Conservation (phyloP, 2,329 filamentous ascomycete genomes). For the Curvularia verruculosa region DNA sequence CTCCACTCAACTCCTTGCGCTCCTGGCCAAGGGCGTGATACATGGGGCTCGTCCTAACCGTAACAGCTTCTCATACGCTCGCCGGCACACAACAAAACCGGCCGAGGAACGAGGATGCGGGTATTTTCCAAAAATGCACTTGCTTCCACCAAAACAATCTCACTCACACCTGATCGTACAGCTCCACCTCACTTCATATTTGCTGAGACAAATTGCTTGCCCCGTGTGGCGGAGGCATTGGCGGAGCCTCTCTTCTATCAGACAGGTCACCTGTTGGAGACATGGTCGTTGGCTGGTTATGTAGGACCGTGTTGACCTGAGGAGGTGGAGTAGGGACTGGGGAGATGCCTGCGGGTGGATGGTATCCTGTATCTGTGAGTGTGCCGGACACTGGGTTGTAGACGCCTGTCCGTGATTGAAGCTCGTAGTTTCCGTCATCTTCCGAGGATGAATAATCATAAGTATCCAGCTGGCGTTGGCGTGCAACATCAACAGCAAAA, state of each 20-base stretch:
- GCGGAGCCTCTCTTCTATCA: conserved; percentile 32
- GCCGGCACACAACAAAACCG: neutral
- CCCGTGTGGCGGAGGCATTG: conserved; percentile 39
- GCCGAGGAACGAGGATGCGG: neutral
- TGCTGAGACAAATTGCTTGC: conserved; percentile 38
- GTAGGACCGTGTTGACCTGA: conserved; percentile 20
- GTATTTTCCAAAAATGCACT: neutral
- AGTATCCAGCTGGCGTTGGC: conserved; percentile 40
- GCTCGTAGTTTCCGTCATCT: conserved; percentile 47
- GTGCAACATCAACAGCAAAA: conserved; percentile 32
- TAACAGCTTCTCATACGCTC: neutral
- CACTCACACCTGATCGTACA: neutral
- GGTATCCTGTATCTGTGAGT: conserved; percentile 46
- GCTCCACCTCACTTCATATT: conserved; percentile 19
- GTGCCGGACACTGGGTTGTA: conserved; percentile 45
- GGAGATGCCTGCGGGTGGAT: conserved; percentile 37
- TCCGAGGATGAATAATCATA: conserved; percentile 50
- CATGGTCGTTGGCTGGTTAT: conserved; percentile 18
- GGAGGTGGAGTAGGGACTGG: conserved; percentile 44
- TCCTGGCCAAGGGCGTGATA: neutral
- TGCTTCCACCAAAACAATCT: neutral
- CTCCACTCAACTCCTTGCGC: conserved; percentile 3
- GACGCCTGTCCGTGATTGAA: conserved; percentile 34
- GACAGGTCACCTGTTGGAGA: conserved; percentile 39
- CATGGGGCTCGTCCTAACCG: neutral